Percentiles rank a stretch among this genome's conserved stretches.
Conservation (phyloP, 768 basidiomycete species). For the Mycena alexandri region DNA sequence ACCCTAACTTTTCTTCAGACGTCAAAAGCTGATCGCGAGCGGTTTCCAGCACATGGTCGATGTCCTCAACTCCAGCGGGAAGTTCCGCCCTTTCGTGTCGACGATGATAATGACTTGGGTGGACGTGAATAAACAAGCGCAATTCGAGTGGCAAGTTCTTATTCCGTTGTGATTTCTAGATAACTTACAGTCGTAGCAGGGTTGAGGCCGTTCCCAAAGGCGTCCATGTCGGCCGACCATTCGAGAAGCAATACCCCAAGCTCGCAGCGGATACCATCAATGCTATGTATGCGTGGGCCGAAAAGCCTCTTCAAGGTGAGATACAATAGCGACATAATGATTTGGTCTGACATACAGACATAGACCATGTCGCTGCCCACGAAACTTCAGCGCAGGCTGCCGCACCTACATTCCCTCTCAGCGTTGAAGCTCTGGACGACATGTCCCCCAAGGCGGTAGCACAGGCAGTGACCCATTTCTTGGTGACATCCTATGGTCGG, state of each 20-base stretch:
- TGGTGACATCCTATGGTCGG: slow-evolving; percentile 6
- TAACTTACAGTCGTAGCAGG: slow-evolving; percentile 1
- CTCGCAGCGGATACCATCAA: not conserved
- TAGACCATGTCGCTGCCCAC: not conserved
- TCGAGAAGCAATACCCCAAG: not conserved
- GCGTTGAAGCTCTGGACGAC: slow-evolving; percentile 3
- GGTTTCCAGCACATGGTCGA: slow-evolving; percentile 14
- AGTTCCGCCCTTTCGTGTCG: slow-evolving; percentile 18
- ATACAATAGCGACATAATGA: not conserved
- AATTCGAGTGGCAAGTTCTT: slow-evolving; percentile 12
- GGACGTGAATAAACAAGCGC: not conserved
- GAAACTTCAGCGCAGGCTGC: not conserved
- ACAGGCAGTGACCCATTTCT: not conserved
- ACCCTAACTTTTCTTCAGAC: slow-evolving; percentile 1
- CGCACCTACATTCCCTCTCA: slow-evolving; percentile 1
- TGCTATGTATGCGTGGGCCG: slow-evolving; percentile 19
- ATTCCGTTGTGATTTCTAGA: not conserved
- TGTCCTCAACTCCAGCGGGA: not conserved
- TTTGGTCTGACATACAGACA: not conserved
- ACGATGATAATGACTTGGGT: slow-evolving; percentile 6
- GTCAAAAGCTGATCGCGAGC: slow-evolving; percentile 8
- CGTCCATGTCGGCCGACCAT: not conserved
- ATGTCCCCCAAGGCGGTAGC: not conserved
- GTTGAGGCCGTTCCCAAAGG: slow-evolving; percentile 14
- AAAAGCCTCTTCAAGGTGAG: slow-evolving; percentile 20